Percentiles rank a stretch among this genome's conserved stretches.
Conservation (phyloP, 2,329 filamentous ascomycete species). For the Neurospora crassa region DNA sequence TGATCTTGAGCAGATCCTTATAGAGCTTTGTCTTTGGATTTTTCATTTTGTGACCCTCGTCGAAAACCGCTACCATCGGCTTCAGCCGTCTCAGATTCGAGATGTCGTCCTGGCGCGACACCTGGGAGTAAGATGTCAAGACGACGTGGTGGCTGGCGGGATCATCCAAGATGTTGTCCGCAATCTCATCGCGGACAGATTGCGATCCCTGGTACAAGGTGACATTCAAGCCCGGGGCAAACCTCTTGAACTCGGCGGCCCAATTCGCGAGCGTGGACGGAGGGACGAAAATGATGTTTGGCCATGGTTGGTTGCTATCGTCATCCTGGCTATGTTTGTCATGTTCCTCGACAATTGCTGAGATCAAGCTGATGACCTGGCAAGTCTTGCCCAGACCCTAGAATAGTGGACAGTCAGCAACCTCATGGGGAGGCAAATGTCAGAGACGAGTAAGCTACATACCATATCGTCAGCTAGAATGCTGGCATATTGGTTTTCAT, state of each 20-base stretch:
- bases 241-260: conserved; percentile 80
- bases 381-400: conserved; percentile 83
- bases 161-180: conserved; percentile 53
- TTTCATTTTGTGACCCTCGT: conserved; percentile 90
- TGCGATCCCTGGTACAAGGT: conserved; percentile 62
- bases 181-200: conserved; percentile 56
- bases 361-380: conserved; percentile 87
- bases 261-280: conserved; percentile 94
- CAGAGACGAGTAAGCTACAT: not conserved
- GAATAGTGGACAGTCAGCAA: not conserved
- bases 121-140: conserved; percentile 52
- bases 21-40: conserved; percentile 79
- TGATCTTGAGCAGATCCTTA: conserved; percentile 66
- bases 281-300: conserved; percentile 81
- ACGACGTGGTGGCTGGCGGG: conserved; percentile 55
- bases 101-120: conserved; percentile 41
- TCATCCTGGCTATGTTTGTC: conserved; percentile 20
- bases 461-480: conserved; percentile 94
- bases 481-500: conserved; percentile 68
- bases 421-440: not conserved
- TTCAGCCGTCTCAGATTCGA: conserved; percentile 38
- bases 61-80: conserved; percentile 61
- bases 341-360: conserved; percentile 65
- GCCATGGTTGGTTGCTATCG: conserved; percentile 40
- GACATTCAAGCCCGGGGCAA: conserved; percentile 69